Conservation (phyloP, 768 basidiomycete species). For the Suillus subalutaceus region DNA sequence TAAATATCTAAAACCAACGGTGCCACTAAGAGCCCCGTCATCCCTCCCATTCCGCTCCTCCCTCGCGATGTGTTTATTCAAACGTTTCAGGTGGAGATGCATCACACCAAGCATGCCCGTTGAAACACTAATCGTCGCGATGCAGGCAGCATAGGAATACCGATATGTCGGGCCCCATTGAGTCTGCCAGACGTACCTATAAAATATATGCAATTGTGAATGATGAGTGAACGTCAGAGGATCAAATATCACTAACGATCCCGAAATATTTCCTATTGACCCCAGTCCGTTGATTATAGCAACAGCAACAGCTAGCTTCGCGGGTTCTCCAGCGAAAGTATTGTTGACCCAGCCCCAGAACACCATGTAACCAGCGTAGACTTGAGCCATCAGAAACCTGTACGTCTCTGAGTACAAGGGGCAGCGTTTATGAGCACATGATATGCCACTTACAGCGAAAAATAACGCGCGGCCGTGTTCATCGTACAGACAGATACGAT, state of each 20-base stretch:
- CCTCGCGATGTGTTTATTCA: not conserved
- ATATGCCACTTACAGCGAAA: too few species aligned
- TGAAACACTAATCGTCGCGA: conserved; percentile 31
- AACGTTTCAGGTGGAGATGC: not conserved
- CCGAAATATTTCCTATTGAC: conserved; percentile 78
- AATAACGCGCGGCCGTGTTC: too few species aligned
- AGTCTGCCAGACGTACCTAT: conserved; percentile 62
- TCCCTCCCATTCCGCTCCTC: not conserved
- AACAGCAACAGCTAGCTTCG: conserved; percentile 80
- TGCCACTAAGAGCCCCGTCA: too few species aligned
- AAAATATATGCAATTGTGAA: not conserved
- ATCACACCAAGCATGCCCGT: conserved; percentile 1
- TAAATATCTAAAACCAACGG: not conserved
- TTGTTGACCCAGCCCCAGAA: conserved; percentile 53
- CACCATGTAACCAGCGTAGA: conserved; percentile 68
- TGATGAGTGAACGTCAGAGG: not conserved
- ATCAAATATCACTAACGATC: conserved; percentile 54
- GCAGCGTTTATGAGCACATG: too few species aligned
- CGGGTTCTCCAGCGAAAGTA: conserved; percentile 69
- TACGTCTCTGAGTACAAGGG: too few species aligned
- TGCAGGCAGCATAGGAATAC: conserved; percentile 71
- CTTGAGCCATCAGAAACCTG: conserved; percentile 57
- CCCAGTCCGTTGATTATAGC: conserved; percentile 79
- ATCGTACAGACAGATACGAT: too few species aligned
- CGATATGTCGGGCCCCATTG: conserved; percentile 69